A percentile compares a stretch with the other conserved stretches of the same genome.
phyloP scores from a whole-genome alignment of 2,329 filamentous ascomycete genomes.

The Pseudohalonectria lignicola region DNA sequence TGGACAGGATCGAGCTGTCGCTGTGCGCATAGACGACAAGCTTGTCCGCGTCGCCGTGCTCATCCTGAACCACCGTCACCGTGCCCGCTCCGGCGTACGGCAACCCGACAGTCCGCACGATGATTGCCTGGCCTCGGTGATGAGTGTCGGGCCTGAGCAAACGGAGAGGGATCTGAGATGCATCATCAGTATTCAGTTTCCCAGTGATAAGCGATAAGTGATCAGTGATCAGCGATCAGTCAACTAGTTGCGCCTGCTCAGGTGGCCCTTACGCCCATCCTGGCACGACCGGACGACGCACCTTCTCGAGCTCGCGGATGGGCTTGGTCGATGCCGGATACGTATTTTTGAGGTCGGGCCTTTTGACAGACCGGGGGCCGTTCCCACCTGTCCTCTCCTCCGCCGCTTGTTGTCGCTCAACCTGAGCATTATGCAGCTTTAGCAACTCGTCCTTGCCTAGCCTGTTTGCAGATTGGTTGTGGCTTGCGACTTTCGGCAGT shows the following conservation, averaged over 20 bases:
- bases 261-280: too few relatives aligned
- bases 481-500: too few relatives aligned
- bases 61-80: constrained; percentile 23
- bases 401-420: too few relatives aligned
- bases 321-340: constrained; percentile 15
- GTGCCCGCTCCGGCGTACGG: constrained; percentile 21
- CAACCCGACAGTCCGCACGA: constrained; percentile 18
- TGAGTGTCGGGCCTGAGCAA: constrained; percentile 20
- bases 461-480: too few relatives aligned
- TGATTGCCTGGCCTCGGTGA: constrained; percentile 19
- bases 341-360: constrained; percentile 12
- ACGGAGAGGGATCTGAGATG: constrained; percentile 15
- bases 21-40: constrained; percentile 24
- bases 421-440: too few relatives aligned
- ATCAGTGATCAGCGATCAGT: not conserved
- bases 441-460: too few relatives aligned
- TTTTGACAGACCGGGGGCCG: constrained; percentile 12
- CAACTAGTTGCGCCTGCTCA: not conserved
- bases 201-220: not conserved
- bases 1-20: constrained; percentile 15
- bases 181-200: not conserved
- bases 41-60: constrained; percentile 22
- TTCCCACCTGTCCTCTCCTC: too few relatives aligned
- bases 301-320: constrained; percentile 15
- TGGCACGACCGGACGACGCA: not conserved